Base-by-base conservation (phyloP, 192 early-diverging fungal species). In the Mortierella antarctica region DNA sequence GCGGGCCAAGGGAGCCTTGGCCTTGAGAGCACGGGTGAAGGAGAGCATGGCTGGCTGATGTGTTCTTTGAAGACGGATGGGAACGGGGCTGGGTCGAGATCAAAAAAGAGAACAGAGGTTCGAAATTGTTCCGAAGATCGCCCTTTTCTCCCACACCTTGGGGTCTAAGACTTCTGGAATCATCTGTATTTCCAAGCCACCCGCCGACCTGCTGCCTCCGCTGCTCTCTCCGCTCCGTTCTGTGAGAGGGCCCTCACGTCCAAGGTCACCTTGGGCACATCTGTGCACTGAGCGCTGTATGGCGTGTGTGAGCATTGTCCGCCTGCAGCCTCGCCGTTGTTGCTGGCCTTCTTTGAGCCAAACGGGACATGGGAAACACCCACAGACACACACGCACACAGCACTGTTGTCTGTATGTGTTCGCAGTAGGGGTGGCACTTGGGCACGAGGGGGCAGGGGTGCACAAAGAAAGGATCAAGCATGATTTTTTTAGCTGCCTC, bases 11-110 rank as follows among this genome's bases (percentile, higher is more conserved):
- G 77, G 77, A 44, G 77, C 77, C 57, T 71, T 72, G 20, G 77
- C 70, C 70, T 68, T 80, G 70, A 80, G 77, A 53, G 70, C 77
- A 54, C 77, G 77, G 23, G 77, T 72, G 60, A 80, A 52, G 48
- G 77, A 80, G 58, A 80, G 70, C 77, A 80, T 80, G 44, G 59
- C 47, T n/a, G 14, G 21, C 59, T 40, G 42, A 7, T 13, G 31
- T 52, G 21, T 46, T 51, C 63, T 46, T 62, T 62, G 49, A 45
- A 48, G 20, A 53, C 49, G 60, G 41, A 73, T 46, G 61, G 23
- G 54, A 46, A 54, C 48, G 62, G 47, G 21, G 23, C 57, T 18
- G 52, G 65, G 67, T 59, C 65, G 53, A 65, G 44, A 66, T 48
- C 23, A 66, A 51, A 64, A 60, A 44, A 52, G 41, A 78, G 48